Base-by-base conservation (phyloP, 2,329 filamentous ascomycete species). In the Tolypocladium ovalisporum region DNA sequence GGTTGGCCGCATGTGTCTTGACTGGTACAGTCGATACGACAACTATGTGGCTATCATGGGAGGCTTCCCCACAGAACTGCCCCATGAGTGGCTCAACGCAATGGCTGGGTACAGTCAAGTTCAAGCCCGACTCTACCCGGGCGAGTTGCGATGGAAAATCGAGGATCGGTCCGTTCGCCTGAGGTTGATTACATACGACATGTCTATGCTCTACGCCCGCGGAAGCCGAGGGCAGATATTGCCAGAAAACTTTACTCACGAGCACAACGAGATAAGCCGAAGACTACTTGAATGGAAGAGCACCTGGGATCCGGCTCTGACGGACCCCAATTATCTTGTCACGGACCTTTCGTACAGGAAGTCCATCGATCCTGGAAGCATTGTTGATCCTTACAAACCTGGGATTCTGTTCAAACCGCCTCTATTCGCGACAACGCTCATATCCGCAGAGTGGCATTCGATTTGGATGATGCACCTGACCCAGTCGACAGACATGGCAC, bases 1-100 rank as follows among this genome's bases (percentile, higher is more conserved):
- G 4, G 80, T 88, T 17, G 83, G 87, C 35, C 83, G 88, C 35
- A 85, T 88, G 65, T 84, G 94, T 51, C 80, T 96, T 54, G 79
- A 81, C n/a, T 97, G 94, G 94, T 97, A 96, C 70, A 80, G 85
- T 35, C 86, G 92, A 39, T 96, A 96, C 67, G 94, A 97, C 69
- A 79, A 92, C 12, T 89, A 92, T 58, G 85, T 90, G 7, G 88
- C 89, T 1, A 81, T 97, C 60, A 85, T 96, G 78, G 89, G 89
- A 29, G 88, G 89, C 1, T 88, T 88, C 62, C 84, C 86, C 63
- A 85, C 89, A 1, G 81, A 86, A 2, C 76, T 97, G 17, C 80
- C 86, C 8, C 81, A 85, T 52, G 85, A 90, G 59, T 97, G 92
- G 92, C 92, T 93, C 65, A 76, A 79, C 2, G 75, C 78, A 9